A percentile compares a stretch with the other conserved stretches of the same genome.
Evolutionary conservation across 768 basidiomycete species (phyloP).

Genomic region (Macrolepiota fuliginosa): DNA sequence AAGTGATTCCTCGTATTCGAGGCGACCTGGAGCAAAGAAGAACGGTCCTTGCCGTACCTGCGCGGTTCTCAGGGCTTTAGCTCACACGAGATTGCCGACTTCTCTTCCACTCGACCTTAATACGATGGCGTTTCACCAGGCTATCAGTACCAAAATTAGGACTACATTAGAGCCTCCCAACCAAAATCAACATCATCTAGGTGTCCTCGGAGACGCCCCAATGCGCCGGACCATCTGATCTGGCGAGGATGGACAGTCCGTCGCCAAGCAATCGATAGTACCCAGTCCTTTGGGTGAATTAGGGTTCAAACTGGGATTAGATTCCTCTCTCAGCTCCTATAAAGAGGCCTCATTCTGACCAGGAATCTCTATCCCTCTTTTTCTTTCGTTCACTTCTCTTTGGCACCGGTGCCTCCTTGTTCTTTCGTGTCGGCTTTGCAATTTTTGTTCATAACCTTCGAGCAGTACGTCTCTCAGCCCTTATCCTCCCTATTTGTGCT

Average conservation of each 20-base stretch:
- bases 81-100: not conserved
- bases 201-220: not conserved
- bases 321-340: not conserved
- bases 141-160: not conserved
- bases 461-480: not conserved
- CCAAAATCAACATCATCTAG: not conserved
- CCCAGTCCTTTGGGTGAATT: not conserved
- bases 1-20: not conserved
- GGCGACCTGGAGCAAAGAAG: not conserved
- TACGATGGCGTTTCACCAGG: not conserved
- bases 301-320: not conserved
- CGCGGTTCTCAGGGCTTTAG: not conserved
- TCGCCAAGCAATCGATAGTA: not conserved
- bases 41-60: not conserved
- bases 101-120: not conserved
- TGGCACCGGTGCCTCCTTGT: conserved; percentile 11
- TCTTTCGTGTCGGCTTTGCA: conserved; percentile 10
- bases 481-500: not conserved
- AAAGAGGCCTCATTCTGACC: not conserved
- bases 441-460: conserved; percentile 6
- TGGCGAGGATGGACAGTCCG: not conserved
- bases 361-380: not conserved
- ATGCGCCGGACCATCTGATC: not conserved
- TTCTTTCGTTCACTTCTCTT: conserved; percentile 10
- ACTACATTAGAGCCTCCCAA: not conserved